Evolutionary conservation across 1,139 yeast species (phyloP), one percentile per base, ranked within the genome.

Genomic region (Sugiyamaella pinicola): DNA sequence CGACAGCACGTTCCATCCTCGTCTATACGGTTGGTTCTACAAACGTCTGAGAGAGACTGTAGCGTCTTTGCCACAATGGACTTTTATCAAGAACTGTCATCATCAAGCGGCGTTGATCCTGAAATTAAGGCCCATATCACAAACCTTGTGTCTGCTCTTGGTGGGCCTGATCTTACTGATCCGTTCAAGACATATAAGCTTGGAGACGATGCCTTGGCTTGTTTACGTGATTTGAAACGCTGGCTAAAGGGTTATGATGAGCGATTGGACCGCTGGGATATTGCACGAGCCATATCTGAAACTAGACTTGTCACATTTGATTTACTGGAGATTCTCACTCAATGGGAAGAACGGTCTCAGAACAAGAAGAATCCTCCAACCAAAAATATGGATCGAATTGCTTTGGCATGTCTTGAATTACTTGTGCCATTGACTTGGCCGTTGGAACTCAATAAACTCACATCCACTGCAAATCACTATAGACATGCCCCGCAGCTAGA

Each of bases 381-480:
- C 5, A 71, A 61, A 53, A 62, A 40, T 65, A 68, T 55, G 64
- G 87, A 83, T 53, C 81, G 84, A 59, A 77, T 88, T 44, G 85
- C 90, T 55, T 68, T 87, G 41, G 80, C 87, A 6, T 79, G 87
- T 58, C 73, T 93, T 54, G 97, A 93, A 68, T 70, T 95, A 10
- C 70, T 93, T 55, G 96, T 89, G 1, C 82, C 88, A 3, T 74
- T 95, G 64, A 87, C 97, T 0, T 87, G 96, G 90, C 98, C 98
- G 0, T 69, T 87, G 5, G 83, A 82, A 33, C 71, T 85, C 49
- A 74, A 81, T 19, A 79, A 78, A 33, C 75, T 74, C 21, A 72
- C 73, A 0, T 73, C 82, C 2, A 73, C 79, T 1, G 60, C 62
- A 21, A 79, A 79, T 52, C 90, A 87, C 63, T 75, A 79, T 47